A percentile compares a stretch with the other conserved stretches of the same genome.
phyloP scores from a whole-genome alignment of 1,139 yeast genomes.

The Diutina siamensis region DNA sequence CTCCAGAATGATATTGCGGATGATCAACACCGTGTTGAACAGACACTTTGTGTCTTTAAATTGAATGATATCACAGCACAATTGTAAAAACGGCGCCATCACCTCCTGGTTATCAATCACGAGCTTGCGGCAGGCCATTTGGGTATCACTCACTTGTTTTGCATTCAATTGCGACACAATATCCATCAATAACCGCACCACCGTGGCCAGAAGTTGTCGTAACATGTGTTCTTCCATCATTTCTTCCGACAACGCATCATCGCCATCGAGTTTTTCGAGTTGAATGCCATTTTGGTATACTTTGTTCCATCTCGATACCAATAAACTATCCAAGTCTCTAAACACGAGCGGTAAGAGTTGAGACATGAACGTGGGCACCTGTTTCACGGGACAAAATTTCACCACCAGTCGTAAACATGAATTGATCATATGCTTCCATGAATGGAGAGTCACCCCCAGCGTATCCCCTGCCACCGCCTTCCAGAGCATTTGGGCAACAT shows the following conservation, averaged over 20 bases:
- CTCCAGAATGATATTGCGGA: constrained; percentile 53
- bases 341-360: constrained; percentile 71
- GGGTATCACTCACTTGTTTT: constrained; percentile 41
- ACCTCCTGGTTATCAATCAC: constrained; percentile 56
- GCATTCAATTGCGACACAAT: constrained; percentile 63
- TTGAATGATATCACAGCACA: constrained; percentile 66
- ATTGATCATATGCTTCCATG: constrained; percentile 95
- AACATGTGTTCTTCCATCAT: constrained; percentile 96
- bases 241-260: constrained; percentile 85
- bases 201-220: constrained; percentile 86
- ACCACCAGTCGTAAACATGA: constrained; percentile 78
- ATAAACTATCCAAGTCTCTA: constrained; percentile 56
- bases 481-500: constrained; percentile 67
- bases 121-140: constrained; percentile 50
- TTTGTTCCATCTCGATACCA: constrained; percentile 65
- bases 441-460: constrained; percentile 81
- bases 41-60: constrained; percentile 89
- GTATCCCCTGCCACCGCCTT: constrained; percentile 79
- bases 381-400: constrained; percentile 73
- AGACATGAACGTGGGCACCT: constrained; percentile 58
- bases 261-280: constrained; percentile 58
- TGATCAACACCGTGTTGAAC: constrained; percentile 73
- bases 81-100: constrained; percentile 67
- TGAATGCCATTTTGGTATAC: constrained; percentile 63
- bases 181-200: constrained; percentile 82